Base-by-base conservation (phyloP, 2,329 filamentous ascomycete genomes). In the Helminthosporium solani region DNA sequence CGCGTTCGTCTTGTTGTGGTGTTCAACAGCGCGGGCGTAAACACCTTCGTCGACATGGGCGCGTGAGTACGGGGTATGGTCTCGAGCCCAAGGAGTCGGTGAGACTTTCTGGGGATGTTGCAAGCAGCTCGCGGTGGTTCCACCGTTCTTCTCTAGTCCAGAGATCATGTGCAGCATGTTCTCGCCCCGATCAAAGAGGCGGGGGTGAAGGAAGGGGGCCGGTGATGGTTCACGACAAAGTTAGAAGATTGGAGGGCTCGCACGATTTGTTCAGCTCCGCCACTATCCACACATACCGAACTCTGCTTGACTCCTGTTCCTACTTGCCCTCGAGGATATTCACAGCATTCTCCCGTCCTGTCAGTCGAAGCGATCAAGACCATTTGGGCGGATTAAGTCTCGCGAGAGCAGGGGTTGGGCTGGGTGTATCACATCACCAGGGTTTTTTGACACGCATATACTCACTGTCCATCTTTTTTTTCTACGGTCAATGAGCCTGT, bases 391-490 rank as follows among this genome's bases (percentile, higher is more conserved):
- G 34, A 11, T 27, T 15, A 15, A n/a, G 27, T 18, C 20, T 34
- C 23, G 33, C 25, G 42, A 27, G 28, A 31, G 42, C 33, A 40
- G 19, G 42, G 42, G 42, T 3, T 28, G 16, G 19, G 23, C 19
- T 15, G 18, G 36, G 35, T n/a, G 19, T 6, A 33, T 25, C 27
- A 23, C 38, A 37, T 7, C 19, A 34, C 20, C 42, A n/a, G 42
- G 33, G 20, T 20, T 11, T 31, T 30, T 28, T 16, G 35, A 44
- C n/a, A 31, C 12, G 28, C 42, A 23, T 27, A 21, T 19, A 9
- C 42, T 31, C 18, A 31, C 19, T 18, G 14, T 4, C 20, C 4
- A 14, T 27, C 37, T 34, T 7, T 31, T 31, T 12, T 8, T 31
- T 14, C 28, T 27, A 27, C 23, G 23, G 9, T 5, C 23, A 25